phyloP scores from a whole-genome alignment of 1,284 basidiomycete genomes.

The Hortiboletus rubellus region DNA sequence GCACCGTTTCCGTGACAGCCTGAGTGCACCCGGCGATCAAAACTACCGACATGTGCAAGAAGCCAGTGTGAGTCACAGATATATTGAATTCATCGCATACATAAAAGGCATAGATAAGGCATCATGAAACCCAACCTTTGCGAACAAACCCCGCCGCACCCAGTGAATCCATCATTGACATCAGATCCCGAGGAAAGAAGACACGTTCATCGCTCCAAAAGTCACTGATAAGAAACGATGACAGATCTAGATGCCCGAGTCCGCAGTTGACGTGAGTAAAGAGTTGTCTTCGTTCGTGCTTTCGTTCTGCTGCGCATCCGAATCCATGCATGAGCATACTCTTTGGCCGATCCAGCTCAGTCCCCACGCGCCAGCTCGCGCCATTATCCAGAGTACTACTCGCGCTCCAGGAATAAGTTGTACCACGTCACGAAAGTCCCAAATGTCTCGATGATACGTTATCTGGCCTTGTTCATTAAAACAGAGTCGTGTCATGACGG shows the following conservation, averaged over 20 bases:
- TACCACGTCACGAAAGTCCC: conserved; percentile 71
- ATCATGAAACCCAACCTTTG: neutral
- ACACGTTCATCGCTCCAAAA: neutral
- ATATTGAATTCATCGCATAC: conserved; percentile 17
- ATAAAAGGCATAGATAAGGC: conserved; percentile 5
- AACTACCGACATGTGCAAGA: neutral
- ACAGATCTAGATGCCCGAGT: conserved; percentile 12
- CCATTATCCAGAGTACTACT: conserved; percentile 63
- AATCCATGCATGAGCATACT: conserved; percentile 12
- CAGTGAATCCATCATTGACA: too few species aligned
- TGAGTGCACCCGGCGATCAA: neutral
- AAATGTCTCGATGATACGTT: conserved; percentile 71
- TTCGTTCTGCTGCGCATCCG: conserved; percentile 1
- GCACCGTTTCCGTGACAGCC: neutral
- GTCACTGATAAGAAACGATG: neutral
- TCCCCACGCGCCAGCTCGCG: conserved; percentile 57
- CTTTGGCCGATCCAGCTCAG: conserved; percentile 43
- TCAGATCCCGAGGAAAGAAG: neutral
- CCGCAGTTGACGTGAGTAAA: conserved; percentile 16
- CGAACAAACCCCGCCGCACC: neutral
- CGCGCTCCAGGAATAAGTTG: conserved; percentile 66
- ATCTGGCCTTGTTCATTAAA: conserved; percentile 77
- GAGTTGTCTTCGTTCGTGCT: conserved; percentile 7
- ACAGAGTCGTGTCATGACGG: conserved; percentile 63
- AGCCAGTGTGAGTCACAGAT: neutral